Evolutionary conservation across 345 rosid species (phyloP).

Genomic region (Psidium guajava): DNA sequence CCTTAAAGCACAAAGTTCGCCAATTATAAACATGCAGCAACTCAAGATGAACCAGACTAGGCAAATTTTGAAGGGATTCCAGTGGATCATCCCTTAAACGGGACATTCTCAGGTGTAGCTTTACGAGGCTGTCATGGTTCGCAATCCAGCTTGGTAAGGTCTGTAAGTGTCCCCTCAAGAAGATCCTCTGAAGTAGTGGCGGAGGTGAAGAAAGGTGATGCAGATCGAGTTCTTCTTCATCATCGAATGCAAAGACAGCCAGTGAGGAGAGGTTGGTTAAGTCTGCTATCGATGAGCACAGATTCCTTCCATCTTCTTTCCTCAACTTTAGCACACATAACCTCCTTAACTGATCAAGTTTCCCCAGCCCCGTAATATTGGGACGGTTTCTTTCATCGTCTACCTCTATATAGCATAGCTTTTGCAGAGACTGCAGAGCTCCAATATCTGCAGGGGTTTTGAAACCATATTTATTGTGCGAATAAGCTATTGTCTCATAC

Average conservation of each 20-base stretch:
- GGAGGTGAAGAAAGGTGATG: slow-evolving; percentile 18
- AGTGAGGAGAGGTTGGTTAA: slow-evolving; percentile 19
- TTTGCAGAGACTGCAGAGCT: slow-evolving; percentile 21
- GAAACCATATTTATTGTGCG: slow-evolving; percentile 17
- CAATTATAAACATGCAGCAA: slow-evolving; percentile 15
- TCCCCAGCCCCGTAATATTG: slow-evolving; percentile 21
- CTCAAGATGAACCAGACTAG: slow-evolving; percentile 26
- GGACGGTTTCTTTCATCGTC: neutral
- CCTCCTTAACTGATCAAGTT: slow-evolving; percentile 22
- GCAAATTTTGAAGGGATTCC: slow-evolving; percentile 12
- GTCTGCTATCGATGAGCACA: slow-evolving; percentile 19
- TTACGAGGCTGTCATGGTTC: slow-evolving; percentile 10
- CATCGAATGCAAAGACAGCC: slow-evolving; percentile 14
- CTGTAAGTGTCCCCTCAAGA: slow-evolving; percentile 15
- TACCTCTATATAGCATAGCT: slow-evolving; percentile 25
- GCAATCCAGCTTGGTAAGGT: slow-evolving; percentile 19
- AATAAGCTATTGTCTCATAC: slow-evolving; percentile 15
- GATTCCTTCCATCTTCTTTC: slow-evolving; percentile 18
- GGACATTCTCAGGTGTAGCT: slow-evolving; percentile 12
- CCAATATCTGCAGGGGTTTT: slow-evolving; percentile 17
- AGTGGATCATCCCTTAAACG: slow-evolving; percentile 22
- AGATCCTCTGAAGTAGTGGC: slow-evolving; percentile 14
- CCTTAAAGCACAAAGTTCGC: slow-evolving; percentile 6
- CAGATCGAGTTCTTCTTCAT: slow-evolving; percentile 19
- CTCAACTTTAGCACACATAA: slow-evolving; percentile 27